Base-by-base conservation (phyloP, 2,329 filamentous ascomycete genomes). In the Alternaria gaisen region DNA sequence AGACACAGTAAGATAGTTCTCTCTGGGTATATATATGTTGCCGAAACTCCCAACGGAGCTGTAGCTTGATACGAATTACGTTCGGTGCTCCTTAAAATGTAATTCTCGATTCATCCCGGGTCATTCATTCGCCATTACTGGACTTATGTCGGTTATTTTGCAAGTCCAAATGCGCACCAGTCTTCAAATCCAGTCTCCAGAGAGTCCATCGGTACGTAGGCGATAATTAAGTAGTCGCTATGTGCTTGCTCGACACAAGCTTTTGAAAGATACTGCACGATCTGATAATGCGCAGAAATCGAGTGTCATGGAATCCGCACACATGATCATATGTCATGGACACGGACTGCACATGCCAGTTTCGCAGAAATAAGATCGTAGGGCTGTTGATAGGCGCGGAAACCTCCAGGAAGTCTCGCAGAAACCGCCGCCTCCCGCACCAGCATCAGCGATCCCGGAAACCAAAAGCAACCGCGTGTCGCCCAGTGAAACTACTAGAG, bases 171-270 rank as follows among this genome's bases (percentile, higher is more conserved):
- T 12, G 10, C 18, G 18, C 18, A 41, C 38, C 18, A 22, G 38
- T 18, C 10, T 16, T 42, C 12, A 3, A 42, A 14, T 14, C 11
- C 40, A 42, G 11, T 16, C 40, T 42, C 40, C 6, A 24, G 40
- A 24, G 14, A 42, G 11, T 12, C 20, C 14, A 40, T 41, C 24
- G 24, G 30, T 22, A 53, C 26, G 10, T 41, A 30, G 26, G 47
- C 32, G 12, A 53, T n/a, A 18, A 40, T 53, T 26, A 41, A 53
- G 26, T 55, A 32, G 42, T 56, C 52, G 24, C 24, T 51, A 38
- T 43, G 41, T 32, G 24, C 53, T 41, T 41, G 40, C 40, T 24
- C 20, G 14, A 16, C 16, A 8, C 40, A 42, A 16, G 20, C 40
- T 24, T 24, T 22, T 41, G 4, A 11, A 22, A 7, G 6, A 22